phyloP scores from a whole-genome alignment of 2,329 filamentous ascomycete genomes.

The Fusarium zealandicum region DNA sequence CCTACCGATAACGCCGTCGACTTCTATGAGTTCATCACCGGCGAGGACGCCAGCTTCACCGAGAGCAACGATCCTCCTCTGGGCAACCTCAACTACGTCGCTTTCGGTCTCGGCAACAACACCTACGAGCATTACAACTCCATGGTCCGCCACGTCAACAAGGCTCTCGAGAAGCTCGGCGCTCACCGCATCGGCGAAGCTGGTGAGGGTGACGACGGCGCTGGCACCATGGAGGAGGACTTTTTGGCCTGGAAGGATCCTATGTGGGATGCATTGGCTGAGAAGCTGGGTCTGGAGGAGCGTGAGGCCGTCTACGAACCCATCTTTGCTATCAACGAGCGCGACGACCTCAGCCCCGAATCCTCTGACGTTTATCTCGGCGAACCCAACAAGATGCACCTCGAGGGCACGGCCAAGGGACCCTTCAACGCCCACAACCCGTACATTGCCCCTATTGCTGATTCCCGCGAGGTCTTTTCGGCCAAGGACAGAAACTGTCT shows the following conservation, averaged over 20 bases:
- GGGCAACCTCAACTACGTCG: conserved; percentile 86
- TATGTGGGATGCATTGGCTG: conserved; percentile 89
- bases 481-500: conserved; percentile 93
- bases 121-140: conserved; percentile 99
- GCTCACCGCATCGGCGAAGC: conserved; percentile 84
- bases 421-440: conserved; percentile 97
- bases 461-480: conserved; percentile 90
- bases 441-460: conserved; percentile 90
- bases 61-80: conserved; percentile 77
- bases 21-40: conserved; percentile 94
- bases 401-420: conserved; percentile 82
- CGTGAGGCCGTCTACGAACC: conserved; percentile 96
- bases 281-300: conserved; percentile 89
- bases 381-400: conserved; percentile 95
- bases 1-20: conserved; percentile 98
- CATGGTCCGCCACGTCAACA: conserved; percentile 93
- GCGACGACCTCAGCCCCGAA: conserved; percentile 75
- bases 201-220: conserved; percentile 96
- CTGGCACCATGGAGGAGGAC: conserved; percentile 99
- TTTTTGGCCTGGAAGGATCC: conserved; percentile 99
- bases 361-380: conserved; percentile 88
- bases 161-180: conserved; percentile 80
- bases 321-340: conserved; percentile 82
- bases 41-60: conserved; percentile 82
- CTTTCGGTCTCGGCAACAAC: conserved; percentile 97